phyloP scores from a whole-genome alignment of 2,329 filamentous ascomycete species.

The Westerdykella aurantiaca region DNA sequence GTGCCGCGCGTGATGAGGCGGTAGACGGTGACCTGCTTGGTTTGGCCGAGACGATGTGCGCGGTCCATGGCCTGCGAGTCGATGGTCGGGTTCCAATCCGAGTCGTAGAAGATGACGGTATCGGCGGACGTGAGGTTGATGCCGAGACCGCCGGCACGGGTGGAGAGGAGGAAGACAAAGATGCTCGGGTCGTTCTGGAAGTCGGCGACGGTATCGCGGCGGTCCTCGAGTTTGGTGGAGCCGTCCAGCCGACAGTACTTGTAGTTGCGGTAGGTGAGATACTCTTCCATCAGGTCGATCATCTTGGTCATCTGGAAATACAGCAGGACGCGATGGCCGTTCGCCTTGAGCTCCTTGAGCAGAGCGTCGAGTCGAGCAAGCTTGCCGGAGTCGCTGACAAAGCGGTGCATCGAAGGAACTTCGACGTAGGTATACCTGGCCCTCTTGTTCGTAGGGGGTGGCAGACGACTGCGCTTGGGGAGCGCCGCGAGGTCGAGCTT shows the following conservation, averaged over 20 bases:
- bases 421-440: conserved; percentile 82
- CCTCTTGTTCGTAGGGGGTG: conserved; percentile 73
- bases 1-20: conserved; percentile 94
- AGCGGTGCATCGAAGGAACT: conserved; percentile 93
- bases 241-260: conserved; percentile 96
- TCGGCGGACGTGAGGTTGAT: conserved; percentile 96
- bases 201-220: conserved; percentile 90
- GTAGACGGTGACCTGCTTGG: conserved; percentile 92
- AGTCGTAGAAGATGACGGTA: conserved; percentile 99
- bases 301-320: conserved; percentile 99
- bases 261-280: conserved; percentile 97
- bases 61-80: conserved; percentile 99
- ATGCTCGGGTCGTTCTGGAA: conserved; percentile 94
- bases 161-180: conserved; percentile 94
- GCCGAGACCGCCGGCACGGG: conserved; percentile 91
- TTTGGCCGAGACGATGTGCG: conserved; percentile 94
- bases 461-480: conserved; percentile 62
- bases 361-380: conserved; percentile 84
- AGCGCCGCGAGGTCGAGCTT: conserved; percentile 62
- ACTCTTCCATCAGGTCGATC: conserved; percentile 99
- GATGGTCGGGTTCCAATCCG: conserved; percentile 98
- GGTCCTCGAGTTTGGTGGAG: conserved; percentile 93
- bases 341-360: conserved; percentile 83
- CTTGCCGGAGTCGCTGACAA: conserved; percentile 96
- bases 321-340: conserved; percentile 84